Conservation (phyloP, 2,329 filamentous ascomycete species). For the Aspergillus ochraceus region DNA sequence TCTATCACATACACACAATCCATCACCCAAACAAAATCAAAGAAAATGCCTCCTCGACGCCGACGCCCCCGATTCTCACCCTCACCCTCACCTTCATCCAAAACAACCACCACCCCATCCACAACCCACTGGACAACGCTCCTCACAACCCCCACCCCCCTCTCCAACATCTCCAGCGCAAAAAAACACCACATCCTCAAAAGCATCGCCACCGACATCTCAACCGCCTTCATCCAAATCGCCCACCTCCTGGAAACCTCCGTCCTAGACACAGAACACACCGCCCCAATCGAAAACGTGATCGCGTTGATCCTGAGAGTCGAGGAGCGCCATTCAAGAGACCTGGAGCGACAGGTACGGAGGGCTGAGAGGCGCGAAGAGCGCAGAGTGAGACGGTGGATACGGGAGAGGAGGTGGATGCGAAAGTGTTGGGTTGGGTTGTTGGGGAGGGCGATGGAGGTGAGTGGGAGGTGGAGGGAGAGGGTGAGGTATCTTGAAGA, state of each 20-base stretch:
- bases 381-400: constrained; percentile 16
- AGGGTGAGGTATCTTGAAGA: constrained; percentile 1
- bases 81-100: no score
- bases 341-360: constrained; percentile 20
- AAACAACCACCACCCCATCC: not conserved
- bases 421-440: constrained; percentile 21
- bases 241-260: constrained; percentile 26
- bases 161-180: constrained; percentile 9
- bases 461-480: constrained; percentile 15
- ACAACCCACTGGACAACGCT: not conserved
- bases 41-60: no score
- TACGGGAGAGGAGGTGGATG: constrained; percentile 21
- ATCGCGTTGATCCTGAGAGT: constrained; percentile 26
- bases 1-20: no score
- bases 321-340: constrained; percentile 15
- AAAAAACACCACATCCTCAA: constrained; percentile 25
- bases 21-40: no score
- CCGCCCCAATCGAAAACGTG: constrained; percentile 26
- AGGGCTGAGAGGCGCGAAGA: constrained; percentile 11
- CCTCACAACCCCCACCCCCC: not conserved
- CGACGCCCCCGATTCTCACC: not conserved
- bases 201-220: constrained; percentile 33
- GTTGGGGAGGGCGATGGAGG: constrained; percentile 11
- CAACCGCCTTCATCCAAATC: constrained; percentile 29
- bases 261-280: constrained; percentile 23